phyloP scores from a whole-genome alignment of 805 yeast genomes.

The Cyberlindnera maritima region DNA sequence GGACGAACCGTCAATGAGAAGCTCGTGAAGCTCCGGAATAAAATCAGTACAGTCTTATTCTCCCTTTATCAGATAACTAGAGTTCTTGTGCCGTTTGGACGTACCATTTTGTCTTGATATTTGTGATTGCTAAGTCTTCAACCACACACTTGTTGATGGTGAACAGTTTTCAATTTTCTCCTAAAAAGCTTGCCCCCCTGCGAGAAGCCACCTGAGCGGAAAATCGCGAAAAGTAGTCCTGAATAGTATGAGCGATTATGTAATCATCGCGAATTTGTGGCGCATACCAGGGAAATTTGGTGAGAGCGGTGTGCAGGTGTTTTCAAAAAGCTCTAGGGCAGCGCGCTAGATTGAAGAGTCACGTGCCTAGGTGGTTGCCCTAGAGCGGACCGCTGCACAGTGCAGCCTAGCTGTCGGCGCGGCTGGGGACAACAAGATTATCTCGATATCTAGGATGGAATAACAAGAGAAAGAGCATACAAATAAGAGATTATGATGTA shows the following conservation, averaged over 20 bases:
- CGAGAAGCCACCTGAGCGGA: too few relatives aligned
- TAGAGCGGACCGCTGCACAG: too few relatives aligned
- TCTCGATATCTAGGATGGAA: too few relatives aligned
- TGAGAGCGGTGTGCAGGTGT: background rate
- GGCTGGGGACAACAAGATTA: too few relatives aligned
- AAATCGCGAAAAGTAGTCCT: slow-evolving; percentile 5
- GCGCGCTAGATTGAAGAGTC: background rate
- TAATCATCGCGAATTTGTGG: background rate
- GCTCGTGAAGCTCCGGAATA: slow-evolving; percentile 9
- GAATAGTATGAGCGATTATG: background rate
- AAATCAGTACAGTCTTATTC: slow-evolving; percentile 2
- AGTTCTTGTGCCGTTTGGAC: background rate
- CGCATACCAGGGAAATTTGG: too few relatives aligned
- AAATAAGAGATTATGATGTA: too few relatives aligned
- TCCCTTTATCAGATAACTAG: slow-evolving; percentile 1
- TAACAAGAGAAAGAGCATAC: too few relatives aligned
- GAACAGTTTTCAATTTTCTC: slow-evolving; percentile 8
- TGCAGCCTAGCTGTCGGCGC: too few relatives aligned
- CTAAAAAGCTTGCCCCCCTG: slow-evolving; percentile 7
- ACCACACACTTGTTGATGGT: background rate
- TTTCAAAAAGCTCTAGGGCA: background rate
- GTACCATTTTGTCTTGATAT: slow-evolving; percentile 18
- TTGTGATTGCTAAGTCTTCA: slow-evolving; percentile 3
- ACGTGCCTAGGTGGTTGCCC: background rate
- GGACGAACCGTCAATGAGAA: background rate